These are phyloP conservation scores for Asclepias syriaca DNA, from an alignment of 257 asterid genomes.

Conservation along the genomic window DNA sequence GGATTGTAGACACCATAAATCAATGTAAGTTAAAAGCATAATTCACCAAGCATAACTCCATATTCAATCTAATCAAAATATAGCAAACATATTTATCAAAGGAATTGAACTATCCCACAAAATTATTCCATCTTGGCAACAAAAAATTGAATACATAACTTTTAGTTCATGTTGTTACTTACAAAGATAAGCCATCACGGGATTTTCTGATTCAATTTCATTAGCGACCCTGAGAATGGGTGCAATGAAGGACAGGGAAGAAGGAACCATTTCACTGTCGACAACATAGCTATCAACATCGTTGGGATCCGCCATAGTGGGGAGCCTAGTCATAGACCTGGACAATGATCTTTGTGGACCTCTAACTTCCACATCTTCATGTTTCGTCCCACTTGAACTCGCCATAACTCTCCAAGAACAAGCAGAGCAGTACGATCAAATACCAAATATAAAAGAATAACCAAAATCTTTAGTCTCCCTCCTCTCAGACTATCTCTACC, in stretches of 20 bases:
- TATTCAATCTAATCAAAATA: not conserved
- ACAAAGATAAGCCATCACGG: slow-evolving; percentile 80
- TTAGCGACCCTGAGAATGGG: slow-evolving; percentile 96
- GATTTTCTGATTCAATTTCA: slow-evolving; percentile 61
- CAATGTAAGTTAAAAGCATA: not conserved
- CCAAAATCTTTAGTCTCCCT: not conserved
- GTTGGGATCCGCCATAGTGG: slow-evolving; percentile 62
- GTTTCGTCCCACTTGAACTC: slow-evolving; percentile 82
- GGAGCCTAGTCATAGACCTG: slow-evolving; percentile 48
- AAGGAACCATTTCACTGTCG: slow-evolving; percentile 93
- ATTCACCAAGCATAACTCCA: not conserved
- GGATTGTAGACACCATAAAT: not conserved
- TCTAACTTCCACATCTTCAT: slow-evolving; percentile 22
- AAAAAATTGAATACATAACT: not conserved
- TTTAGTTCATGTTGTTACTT: slow-evolving; percentile 18
- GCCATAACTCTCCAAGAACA: slow-evolving; percentile 45
- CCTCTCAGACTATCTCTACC: not conserved
- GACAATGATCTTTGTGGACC: slow-evolving; percentile 58
- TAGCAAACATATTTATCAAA: not conserved
- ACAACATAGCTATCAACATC: slow-evolving; percentile 52
- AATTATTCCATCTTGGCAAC: not conserved
- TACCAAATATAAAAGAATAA: not conserved
- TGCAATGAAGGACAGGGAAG: slow-evolving; percentile 71
- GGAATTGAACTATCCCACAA: not conserved
- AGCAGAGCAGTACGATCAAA: not conserved